phyloP scores from a whole-genome alignment of 306 rosid genomes.

The Quercus engelmannii region DNA sequence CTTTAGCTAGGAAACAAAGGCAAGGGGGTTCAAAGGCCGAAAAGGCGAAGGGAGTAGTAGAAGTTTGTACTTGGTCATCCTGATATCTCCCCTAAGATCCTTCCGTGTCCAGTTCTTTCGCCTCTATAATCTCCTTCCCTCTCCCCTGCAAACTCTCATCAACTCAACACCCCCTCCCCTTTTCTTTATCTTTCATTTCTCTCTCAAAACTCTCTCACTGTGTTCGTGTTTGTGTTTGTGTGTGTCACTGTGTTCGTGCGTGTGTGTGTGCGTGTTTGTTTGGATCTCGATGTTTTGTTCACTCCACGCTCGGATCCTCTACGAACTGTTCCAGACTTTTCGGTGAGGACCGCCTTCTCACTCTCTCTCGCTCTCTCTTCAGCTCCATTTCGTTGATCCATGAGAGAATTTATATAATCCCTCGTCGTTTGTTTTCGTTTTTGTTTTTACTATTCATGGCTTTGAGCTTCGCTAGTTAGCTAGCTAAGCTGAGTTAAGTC shows the following conservation, averaged over 20 bases:
- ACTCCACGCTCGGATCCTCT: slow-evolving; percentile 35
- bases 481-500: no score
- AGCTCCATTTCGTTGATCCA: background rate
- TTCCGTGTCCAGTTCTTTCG: slow-evolving; percentile 24
- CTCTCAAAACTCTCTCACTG: background rate
- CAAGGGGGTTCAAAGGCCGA: no score
- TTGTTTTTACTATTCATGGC: background rate
- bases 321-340: slow-evolving; percentile 24
- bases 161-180: background rate
- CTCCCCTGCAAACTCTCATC: slow-evolving; percentile 2
- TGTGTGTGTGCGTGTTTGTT: background rate
- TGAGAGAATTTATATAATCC: background rate
- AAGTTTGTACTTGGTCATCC: background rate
- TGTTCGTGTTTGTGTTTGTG: background rate
- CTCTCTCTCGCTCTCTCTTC: background rate
- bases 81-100: slow-evolving; percentile 24
- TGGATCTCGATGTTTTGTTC: slow-evolving; percentile 39
- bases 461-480: no score
- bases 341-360: slow-evolving; percentile 32
- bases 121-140: slow-evolving; percentile 2
- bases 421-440: background rate
- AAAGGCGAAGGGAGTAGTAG: no score
- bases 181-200: background rate
- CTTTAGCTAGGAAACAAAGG: no score
- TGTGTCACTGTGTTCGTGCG: background rate